Base-by-base conservation (phyloP, 2,329 filamentous ascomycete species). In the Neurospora sp. region DNA sequence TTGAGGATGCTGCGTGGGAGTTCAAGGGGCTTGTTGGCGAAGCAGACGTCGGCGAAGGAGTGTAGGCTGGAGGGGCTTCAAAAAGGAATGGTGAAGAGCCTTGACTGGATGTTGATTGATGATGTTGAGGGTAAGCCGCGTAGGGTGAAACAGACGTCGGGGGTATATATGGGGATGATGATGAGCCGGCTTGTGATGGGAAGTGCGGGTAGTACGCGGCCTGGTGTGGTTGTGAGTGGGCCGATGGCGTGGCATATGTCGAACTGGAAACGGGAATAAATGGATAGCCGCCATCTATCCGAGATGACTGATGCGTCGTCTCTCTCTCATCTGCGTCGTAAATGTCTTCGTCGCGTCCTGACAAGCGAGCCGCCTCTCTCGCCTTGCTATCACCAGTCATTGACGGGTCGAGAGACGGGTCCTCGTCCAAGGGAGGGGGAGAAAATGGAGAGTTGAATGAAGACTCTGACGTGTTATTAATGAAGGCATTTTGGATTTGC, bases 391-490 rank as follows among this genome's bases (percentile, higher is more conserved):
- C 77, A 72, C 74, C 76, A 40, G 72, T 77, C 71, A 73, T 78
- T 72, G 79, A 75, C 72, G 78, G 76, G 68, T 76, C 76, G 68
- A 84, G 76, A 66, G 81, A 84, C 66, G 84, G 84, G 71, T 87
- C 84, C 72, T 81, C 78, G 69, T 86, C 82, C 71, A 84, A 78
- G 68, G 85, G 77, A 76, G 85, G 81, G 58, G 84, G 84, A 15
- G 86, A 81, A 70, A 76, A 77, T 52, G 83, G 84, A 11, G 82
- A 80, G 72, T 78, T 78, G 68, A 78, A 77, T 58, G 78, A 78
- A 39, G 86, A 80, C 85, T 85, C 42, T 84, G 84, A 71, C 86
- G 83, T n/a, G 83, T 81, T 46, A 84, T 84, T 38, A 84, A 86
- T 2, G 70, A 85, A 77, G 19, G 79, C 66, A 38, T 58, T 66